Evolutionary conservation across 768 basidiomycete genomes (phyloP), one percentile per base, ranked within the genome.

Genomic region (Phaffia tasmanica): DNA sequence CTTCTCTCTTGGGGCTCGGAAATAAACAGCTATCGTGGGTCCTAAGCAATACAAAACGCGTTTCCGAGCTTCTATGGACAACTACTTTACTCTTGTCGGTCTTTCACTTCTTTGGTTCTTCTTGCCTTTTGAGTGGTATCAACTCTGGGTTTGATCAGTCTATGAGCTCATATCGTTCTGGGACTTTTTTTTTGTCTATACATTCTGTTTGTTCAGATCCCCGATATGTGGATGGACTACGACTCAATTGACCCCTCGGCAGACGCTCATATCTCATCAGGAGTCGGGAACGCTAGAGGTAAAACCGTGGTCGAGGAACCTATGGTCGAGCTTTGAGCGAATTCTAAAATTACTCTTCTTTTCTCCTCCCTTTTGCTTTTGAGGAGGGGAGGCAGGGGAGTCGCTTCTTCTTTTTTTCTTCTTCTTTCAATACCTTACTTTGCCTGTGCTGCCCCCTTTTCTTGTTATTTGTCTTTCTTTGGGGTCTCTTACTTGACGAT

Each of bases 1-100:
- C 6, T 11, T 42, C 6, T 42, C 35, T 42, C 6, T 42, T 11
- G 4, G 35, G 35, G 35, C 6, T 4, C 11, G 35, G 6, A 42
- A 42, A 42, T 11, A 94, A 70, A 94, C 95, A 0, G 98, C 94
- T 0, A 93, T 99, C 72, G 88, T 97, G 29, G 94, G 92, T 3
- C 94, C 94, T 2, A 91, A 86, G 74, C 89, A 93, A 76, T 98
- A 98, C 79, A 81, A 88, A 72, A 58, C 71, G 3, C 72, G 76
- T 16, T 77, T 76, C 71, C 49, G 74, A 30, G 70, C 72, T 1
- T 73, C 75, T 3, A 77, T 77, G 76, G 75, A 77, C 51, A 69
- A 70, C 46, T 77, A 77, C 66, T 77, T 77, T 70, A 72, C 73
- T n/a, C 69, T 75, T 18, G 74, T 77, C 4, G 23, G 62, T 55